These are phyloP conservation scores for Penicillium cinerascens DNA, from an alignment of 495 filamentous ascomycete species.

Conservation along the genomic window DNA sequence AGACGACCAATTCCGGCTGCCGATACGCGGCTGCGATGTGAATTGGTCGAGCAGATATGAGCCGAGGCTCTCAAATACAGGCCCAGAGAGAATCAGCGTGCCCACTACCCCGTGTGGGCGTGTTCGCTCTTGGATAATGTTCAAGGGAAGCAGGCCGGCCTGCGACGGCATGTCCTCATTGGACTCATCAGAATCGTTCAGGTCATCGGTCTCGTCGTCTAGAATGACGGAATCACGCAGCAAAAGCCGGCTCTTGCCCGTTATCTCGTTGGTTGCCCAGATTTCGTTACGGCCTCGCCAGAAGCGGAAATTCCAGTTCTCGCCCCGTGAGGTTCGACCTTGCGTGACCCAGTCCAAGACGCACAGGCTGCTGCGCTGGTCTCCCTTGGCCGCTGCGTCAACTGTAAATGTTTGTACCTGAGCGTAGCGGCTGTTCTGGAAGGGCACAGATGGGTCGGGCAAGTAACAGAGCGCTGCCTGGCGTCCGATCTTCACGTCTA, in stretches of 20 bases:
- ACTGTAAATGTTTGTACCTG: slow-evolving; percentile 77
- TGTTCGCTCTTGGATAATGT: slow-evolving; percentile 40
- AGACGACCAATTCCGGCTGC: slow-evolving; percentile 69
- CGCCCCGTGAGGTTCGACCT: slow-evolving; percentile 81
- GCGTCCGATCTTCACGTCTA: slow-evolving; percentile 58
- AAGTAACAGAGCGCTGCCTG: slow-evolving; percentile 76
- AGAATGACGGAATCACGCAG: slow-evolving; percentile 80
- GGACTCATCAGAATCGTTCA: slow-evolving; percentile 35
- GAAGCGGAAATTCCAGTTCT: slow-evolving; percentile 75
- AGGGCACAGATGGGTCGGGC: slow-evolving; percentile 94
- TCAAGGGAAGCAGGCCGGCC: slow-evolving; percentile 23
- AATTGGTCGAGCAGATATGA: slow-evolving; percentile 75
- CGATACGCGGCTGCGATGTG: slow-evolving; percentile 70
- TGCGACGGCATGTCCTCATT: slow-evolving; percentile 21
- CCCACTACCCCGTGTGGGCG: slow-evolving; percentile 63
- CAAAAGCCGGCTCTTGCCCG: slow-evolving; percentile 56
- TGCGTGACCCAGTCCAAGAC: slow-evolving; percentile 90
- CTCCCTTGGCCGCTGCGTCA: slow-evolving; percentile 46
- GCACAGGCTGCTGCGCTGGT: slow-evolving; percentile 57
- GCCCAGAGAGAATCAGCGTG: slow-evolving; percentile 78
- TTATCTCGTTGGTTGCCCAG: slow-evolving; percentile 51
- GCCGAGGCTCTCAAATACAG: slow-evolving; percentile 60
- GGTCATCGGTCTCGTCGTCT: slow-evolving; percentile 43
- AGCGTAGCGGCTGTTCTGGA: slow-evolving; percentile 72
- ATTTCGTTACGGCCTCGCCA: slow-evolving; percentile 88